Conservation (phyloP, 176 grass and related monocot species). For the Aegilops longissima region DNA sequence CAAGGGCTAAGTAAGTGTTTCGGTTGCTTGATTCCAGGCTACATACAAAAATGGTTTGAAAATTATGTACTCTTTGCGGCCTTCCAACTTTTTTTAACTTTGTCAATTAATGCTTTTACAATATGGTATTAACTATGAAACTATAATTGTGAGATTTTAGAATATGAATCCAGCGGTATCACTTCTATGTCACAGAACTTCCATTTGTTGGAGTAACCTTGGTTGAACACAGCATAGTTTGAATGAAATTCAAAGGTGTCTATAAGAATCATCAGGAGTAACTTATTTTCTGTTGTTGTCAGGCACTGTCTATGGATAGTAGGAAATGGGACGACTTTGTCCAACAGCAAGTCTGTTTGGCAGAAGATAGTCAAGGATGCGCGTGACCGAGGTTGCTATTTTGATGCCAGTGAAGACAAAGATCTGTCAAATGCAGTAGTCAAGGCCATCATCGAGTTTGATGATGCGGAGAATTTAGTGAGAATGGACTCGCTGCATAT, state of each 20-base stretch:
- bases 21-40: neutral
- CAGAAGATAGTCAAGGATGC: constrained; percentile 11
- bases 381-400: constrained; percentile 18
- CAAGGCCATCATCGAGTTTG: constrained; percentile 27
- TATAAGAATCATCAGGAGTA: neutral
- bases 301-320: constrained; percentile 48
- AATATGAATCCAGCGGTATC: neutral
- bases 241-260: no score
- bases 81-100: neutral
- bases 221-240: neutral
- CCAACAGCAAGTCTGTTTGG: constrained; percentile 24
- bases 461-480: neutral
- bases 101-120: neutral
- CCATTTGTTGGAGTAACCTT: neutral
- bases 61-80: neutral
- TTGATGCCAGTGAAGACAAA: constrained; percentile 37
- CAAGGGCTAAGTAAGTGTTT: constrained; percentile 51
- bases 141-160: neutral
- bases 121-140: neutral
- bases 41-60: neutral
- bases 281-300: neutral
- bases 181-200: neutral
- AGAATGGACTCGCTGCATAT: constrained; percentile 7
- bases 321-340: constrained; percentile 37
- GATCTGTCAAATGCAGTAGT: constrained; percentile 12